phyloP scores from a whole-genome alignment of 768 basidiomycete genomes.

The Xerocomus spinulosus region DNA sequence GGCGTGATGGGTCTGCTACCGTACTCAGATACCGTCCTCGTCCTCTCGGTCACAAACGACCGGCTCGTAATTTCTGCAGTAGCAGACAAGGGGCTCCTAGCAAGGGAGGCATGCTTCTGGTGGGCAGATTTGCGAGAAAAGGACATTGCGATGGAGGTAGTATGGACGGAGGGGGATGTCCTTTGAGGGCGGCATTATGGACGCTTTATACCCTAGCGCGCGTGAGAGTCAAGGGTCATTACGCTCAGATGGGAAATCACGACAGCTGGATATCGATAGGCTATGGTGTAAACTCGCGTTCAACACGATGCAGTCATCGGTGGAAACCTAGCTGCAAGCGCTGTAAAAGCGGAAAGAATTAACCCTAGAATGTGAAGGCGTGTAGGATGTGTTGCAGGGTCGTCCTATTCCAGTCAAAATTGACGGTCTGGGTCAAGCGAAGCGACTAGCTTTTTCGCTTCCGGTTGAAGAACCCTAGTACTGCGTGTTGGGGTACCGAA shows the following conservation, averaged over 20 bases:
- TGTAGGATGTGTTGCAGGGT: background rate
- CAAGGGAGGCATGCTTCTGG: conserved; percentile 5
- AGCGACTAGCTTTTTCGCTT: background rate
- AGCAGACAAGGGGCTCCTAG: conserved; percentile 6
- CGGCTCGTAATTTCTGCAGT: conserved; percentile 7
- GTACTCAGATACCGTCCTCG: conserved; percentile 17
- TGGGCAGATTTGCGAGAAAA: conserved; percentile 11
- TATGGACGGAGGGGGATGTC: background rate
- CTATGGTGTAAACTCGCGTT: background rate
- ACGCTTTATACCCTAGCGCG: conserved; percentile 16
- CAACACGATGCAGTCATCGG: conserved; percentile 20
- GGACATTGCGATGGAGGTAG: conserved; percentile 15
- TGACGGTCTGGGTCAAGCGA: background rate
- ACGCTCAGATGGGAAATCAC: background rate
- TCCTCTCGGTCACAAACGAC: conserved; percentile 4
- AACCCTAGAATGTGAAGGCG: background rate
- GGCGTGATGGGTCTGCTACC: conserved; percentile 19
- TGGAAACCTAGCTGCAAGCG: background rate
- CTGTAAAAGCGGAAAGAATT: conserved; percentile 11
- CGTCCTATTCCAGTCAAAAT: background rate
- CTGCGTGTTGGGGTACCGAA: background rate
- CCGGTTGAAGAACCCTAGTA: background rate
- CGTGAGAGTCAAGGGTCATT: background rate
- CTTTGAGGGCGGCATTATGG: background rate
- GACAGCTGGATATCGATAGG: conserved; percentile 3